Percentiles rank a stretch among this genome's conserved stretches.
Evolutionary conservation across 1,139 yeast genomes (phyloP).

Genomic region (Candida tetrigidarum): DNA sequence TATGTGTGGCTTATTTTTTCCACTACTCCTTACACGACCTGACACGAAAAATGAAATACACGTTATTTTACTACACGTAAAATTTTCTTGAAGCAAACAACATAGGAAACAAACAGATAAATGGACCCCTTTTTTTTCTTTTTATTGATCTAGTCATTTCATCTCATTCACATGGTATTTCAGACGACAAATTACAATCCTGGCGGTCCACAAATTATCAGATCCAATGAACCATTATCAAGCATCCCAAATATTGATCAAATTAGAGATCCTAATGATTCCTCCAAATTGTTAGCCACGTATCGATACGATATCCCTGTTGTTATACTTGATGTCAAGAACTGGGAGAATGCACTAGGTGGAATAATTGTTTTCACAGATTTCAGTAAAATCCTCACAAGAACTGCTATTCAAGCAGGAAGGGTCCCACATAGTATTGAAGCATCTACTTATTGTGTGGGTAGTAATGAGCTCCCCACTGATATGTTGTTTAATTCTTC

Average conservation of each 20-base stretch:
- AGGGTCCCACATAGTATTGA: conserved; percentile 2
- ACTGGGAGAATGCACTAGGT: not conserved
- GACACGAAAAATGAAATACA: too few species aligned
- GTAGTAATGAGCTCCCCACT: not conserved
- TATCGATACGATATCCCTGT: conserved; percentile 12
- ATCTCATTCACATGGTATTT: not conserved
- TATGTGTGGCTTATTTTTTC: too few species aligned
- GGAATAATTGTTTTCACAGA: conserved; percentile 11
- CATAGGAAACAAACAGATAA: too few species aligned
- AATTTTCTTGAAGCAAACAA: too few species aligned
- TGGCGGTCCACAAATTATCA: not conserved
- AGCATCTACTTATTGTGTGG: not conserved
- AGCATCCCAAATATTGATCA: conserved; percentile 2
- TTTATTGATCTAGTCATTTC: not conserved
- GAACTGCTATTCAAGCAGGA: not conserved
- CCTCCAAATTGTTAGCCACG: not conserved
- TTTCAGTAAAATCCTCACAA: conserved; percentile 6
- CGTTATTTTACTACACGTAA: too few species aligned
- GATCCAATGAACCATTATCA: conserved; percentile 2
- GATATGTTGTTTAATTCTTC: conserved; percentile 8
- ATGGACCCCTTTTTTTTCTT: not conserved
- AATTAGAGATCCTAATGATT: not conserved
- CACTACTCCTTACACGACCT: too few species aligned
- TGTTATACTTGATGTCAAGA: conserved; percentile 4
- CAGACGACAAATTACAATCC: not conserved